Evolutionary conservation across 352 stramenopile species (phyloP), one percentile per base, ranked within the genome.

Genomic region (Blastocystis sp.): DNA sequence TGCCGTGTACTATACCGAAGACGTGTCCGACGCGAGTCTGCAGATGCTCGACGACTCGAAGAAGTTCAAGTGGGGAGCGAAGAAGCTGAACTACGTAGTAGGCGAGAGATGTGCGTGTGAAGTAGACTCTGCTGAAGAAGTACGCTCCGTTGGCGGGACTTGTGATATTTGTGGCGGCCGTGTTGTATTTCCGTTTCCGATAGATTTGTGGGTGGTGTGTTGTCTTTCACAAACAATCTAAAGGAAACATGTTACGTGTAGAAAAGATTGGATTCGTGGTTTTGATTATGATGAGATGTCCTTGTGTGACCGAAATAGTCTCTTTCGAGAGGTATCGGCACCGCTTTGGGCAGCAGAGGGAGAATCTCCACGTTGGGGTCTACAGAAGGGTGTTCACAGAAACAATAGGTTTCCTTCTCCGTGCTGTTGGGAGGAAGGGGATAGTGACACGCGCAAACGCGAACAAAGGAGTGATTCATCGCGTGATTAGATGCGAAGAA

Each of bases 51-150:
- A 69, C 24, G 75, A 85, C 24, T 85, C 75, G 36, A 85, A 85
- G 61, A 85, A 85, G 44, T 85, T 59, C 44, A 85, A 75, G 56
- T 85, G 75, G 75, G 75, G 75, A 54, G 75, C 75, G 44, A 85
- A 85, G 75, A 85, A 85, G 51, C 48, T 85, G 61, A 85, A 85
- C 29, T 85, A 85, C 42, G 53, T 85, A 7, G 75, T 85, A 72
- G 21, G 18, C 24, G 9, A 16, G 1, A 48, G 0, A n/a, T 0
- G 40, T 44, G 4, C 1, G 27, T 85, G 0, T 48, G 14, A 53
- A 36, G 18, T 85, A 85, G 75, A 85, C 75, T 24, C 7, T 85
- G 40, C 9, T 85, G 16, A 54, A 59, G 40, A 85, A 57, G 44
- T 85, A 85, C 38, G 53, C 53, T n/a, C 75, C 75, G 0, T 48